Evolutionary conservation across 371 early-diverging fungal species (phyloP).

Genomic region (Blakeslea trispora): DNA sequence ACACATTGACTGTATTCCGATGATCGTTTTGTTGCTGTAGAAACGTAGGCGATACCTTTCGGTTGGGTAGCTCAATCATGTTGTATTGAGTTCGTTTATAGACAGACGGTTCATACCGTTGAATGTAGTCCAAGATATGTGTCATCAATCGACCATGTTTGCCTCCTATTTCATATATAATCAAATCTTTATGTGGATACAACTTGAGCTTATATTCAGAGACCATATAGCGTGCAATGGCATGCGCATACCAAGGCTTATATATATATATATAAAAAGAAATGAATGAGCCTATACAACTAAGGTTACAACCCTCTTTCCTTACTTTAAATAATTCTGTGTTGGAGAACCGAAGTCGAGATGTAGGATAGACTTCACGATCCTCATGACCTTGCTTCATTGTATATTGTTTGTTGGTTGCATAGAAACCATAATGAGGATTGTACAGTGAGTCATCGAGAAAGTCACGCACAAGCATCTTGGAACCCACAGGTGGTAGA

Average conservation of each 20-base stretch:
- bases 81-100: constrained; percentile 77
- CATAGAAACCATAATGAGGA: constrained; percentile 90
- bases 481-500: constrained; percentile 51
- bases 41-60: constrained; percentile 7
- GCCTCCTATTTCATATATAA: constrained; percentile 91
- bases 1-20: constrained; percentile 62
- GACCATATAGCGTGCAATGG: constrained; percentile 87
- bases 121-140: constrained; percentile 84
- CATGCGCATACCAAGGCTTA: constrained; percentile 83
- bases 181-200: constrained; percentile 58
- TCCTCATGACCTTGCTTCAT: constrained; percentile 12
- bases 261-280: too few species aligned
- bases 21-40: constrained; percentile 25
- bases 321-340: constrained; percentile 85
- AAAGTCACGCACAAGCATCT: constrained; percentile 83
- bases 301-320: too few species aligned
- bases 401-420: constrained; percentile 48
- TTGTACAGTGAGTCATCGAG: constrained; percentile 91
- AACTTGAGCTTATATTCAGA: constrained; percentile 63
- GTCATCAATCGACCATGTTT: constrained; percentile 87
- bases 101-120: constrained; percentile 70
- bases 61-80: constrained; percentile 80
- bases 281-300: too few species aligned
- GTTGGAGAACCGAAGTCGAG: constrained; percentile 73
- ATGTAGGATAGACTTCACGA: background rate